phyloP scores from a whole-genome alignment of 352 stramenopile species.

The Pythium volutum region DNA sequence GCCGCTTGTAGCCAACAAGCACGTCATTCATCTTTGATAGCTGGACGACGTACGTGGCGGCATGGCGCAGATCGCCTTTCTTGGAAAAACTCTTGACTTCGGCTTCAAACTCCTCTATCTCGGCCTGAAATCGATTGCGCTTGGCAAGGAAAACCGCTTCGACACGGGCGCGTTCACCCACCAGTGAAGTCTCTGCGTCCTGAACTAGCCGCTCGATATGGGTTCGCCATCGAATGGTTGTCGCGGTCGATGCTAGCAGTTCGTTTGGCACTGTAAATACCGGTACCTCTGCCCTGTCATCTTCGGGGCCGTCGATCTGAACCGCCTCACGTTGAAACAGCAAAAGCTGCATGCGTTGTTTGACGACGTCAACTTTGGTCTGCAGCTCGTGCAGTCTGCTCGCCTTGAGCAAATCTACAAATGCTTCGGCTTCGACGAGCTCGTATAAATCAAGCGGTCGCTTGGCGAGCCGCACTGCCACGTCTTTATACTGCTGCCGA shows the following conservation, averaged over 20 bases:
- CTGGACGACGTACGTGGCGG: constrained; percentile 74
- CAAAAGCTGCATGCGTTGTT: constrained; percentile 60
- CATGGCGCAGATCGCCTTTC: constrained; percentile 71
- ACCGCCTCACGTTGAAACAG: constrained; percentile 55
- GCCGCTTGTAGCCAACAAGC: constrained; percentile 47
- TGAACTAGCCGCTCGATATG: constrained; percentile 54
- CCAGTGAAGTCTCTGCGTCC: constrained; percentile 49
- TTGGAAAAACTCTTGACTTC: constrained; percentile 71
- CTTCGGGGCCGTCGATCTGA: constrained; percentile 24
- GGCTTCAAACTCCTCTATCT: constrained; percentile 72
- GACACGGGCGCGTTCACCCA: constrained; percentile 61
- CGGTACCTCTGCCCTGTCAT: neutral
- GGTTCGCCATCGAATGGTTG: constrained; percentile 62
- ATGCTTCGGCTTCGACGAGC: constrained; percentile 61
- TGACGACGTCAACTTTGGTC: constrained; percentile 39
- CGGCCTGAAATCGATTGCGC: constrained; percentile 60
- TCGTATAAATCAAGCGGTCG: constrained; percentile 72
- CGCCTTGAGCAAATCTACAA: constrained; percentile 45
- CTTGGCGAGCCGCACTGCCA: constrained; percentile 52
- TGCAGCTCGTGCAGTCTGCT: constrained; percentile 47
- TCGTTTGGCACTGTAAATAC: constrained; percentile 28
- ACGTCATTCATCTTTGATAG: constrained; percentile 71
- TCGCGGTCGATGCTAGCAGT: constrained; percentile 52
- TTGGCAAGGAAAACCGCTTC: constrained; percentile 72
- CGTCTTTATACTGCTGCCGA: constrained; percentile 71